Evolutionary conservation across 1,284 basidiomycete genomes (phyloP).

Genomic region (Ceratobasidium sp.): DNA sequence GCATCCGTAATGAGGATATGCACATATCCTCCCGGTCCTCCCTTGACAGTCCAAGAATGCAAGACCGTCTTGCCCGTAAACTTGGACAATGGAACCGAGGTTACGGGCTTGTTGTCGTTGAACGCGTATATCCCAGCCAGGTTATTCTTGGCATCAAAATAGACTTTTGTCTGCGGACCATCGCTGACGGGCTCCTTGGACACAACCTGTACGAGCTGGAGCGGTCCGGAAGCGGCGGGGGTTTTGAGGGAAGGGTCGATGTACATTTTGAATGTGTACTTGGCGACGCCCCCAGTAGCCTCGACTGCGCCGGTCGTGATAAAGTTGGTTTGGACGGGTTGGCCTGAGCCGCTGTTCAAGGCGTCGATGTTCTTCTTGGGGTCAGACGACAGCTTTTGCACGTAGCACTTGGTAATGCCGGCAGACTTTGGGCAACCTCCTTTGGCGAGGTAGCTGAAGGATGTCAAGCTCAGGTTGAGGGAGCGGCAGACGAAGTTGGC

Average conservation of each 20-base stretch:
- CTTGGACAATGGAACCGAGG: slow-evolving; percentile 8
- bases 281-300: slow-evolving; percentile 12
- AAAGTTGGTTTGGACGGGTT: slow-evolving; percentile 6
- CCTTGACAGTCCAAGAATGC: slow-evolving; percentile 36
- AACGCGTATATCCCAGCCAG: slow-evolving; percentile 22
- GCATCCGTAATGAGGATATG: slow-evolving; percentile 12
- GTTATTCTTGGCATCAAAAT: slow-evolving; percentile 16
- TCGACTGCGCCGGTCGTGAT: neutral
- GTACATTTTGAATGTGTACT: slow-evolving; percentile 16
- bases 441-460: slow-evolving; percentile 2
- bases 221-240: neutral
- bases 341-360: neutral
- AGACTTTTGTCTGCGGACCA: slow-evolving; percentile 5
- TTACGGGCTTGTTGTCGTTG: neutral
- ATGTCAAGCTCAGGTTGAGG: neutral
- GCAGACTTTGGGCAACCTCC: slow-evolving; percentile 2
- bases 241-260: slow-evolving; percentile 14
- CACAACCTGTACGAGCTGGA: slow-evolving; percentile 1
- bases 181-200: slow-evolving; percentile 10
- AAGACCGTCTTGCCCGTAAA: slow-evolving; percentile 11
- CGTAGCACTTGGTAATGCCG: slow-evolving; percentile 22
- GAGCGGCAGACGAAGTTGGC: neutral
- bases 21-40: slow-evolving; percentile 9
- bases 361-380: slow-evolving; percentile 14
- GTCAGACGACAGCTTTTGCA: slow-evolving; percentile 11